Percentiles rank a stretch among this genome's conserved stretches.
Conservation (phyloP, 306 rosid species). For the Benincasa hispida region DNA sequence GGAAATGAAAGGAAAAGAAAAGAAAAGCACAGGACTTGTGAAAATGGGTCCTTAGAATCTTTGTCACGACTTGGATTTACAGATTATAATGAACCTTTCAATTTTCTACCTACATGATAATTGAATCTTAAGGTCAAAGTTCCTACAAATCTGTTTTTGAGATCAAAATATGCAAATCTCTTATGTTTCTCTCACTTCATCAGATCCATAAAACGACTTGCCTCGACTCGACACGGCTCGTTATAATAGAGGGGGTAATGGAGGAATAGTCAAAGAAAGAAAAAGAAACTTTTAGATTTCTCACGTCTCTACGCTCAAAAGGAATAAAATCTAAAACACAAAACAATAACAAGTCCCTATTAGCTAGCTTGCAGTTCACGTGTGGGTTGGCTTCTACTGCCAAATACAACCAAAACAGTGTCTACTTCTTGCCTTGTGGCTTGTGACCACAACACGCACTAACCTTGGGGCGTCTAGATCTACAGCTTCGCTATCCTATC, state of each 20-base stretch:
- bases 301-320: slow-evolving; percentile 2
- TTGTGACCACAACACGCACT: slow-evolving; percentile 12
- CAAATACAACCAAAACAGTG: slow-evolving; percentile 16
- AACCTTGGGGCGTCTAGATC: slow-evolving; percentile 4
- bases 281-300: slow-evolving; percentile 2
- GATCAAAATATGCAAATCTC: slow-evolving; percentile 5
- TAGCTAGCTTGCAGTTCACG: slow-evolving; percentile 18
- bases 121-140: not conserved
- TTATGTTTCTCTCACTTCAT: slow-evolving; percentile 4
- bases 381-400: slow-evolving; percentile 15
- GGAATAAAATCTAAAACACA: slow-evolving; percentile 13
- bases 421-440: slow-evolving; percentile 12
- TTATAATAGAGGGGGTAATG: not conserved
- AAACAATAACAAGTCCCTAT: not conserved
- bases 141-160: not conserved
- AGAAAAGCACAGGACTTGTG: not conserved
- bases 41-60: slow-evolving; percentile 11
- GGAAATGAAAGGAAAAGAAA: not conserved
- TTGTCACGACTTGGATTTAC: slow-evolving; percentile 7
- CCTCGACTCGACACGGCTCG: not conserved
- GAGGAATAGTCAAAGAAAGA: slow-evolving; percentile 12
- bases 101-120: not conserved
- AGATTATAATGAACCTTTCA: slow-evolving; percentile 6
- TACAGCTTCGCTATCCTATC: not conserved
- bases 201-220: not conserved